phyloP scores from a whole-genome alignment of 2,329 filamentous ascomycete species.

The Xylariaceae sp. region DNA sequence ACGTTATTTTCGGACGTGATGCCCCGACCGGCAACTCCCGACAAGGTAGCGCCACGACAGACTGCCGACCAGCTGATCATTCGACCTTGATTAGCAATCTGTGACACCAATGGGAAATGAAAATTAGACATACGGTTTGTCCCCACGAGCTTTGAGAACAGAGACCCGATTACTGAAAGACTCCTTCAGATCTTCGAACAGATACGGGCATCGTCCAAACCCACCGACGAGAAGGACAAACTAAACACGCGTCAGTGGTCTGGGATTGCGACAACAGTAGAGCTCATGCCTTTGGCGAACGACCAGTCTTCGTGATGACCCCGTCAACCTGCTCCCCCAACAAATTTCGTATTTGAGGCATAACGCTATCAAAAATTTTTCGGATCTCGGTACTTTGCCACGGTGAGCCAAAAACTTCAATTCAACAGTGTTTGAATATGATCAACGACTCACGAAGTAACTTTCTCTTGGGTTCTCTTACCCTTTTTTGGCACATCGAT shows the following conservation, averaged over 20 bases:
- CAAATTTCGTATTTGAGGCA: slow-evolving; percentile 4
- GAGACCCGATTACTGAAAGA: background rate
- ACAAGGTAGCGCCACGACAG: slow-evolving; percentile 16
- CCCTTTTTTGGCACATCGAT: slow-evolving; percentile 5
- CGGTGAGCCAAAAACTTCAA: background rate
- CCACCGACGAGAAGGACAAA: slow-evolving; percentile 19
- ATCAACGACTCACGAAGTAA: slow-evolving; percentile 5
- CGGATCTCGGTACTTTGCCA: slow-evolving; percentile 5
- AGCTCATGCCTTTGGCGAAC: slow-evolving; percentile 5
- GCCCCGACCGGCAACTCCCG: background rate
- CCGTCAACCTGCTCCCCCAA: slow-evolving; percentile 8
- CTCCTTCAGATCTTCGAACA: slow-evolving; percentile 5
- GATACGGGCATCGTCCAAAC: slow-evolving; percentile 13
- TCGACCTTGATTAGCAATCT: background rate
- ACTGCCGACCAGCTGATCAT: slow-evolving; percentile 15
- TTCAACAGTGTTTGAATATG: background rate
- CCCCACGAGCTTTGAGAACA: slow-evolving; percentile 6
- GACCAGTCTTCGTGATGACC: background rate
- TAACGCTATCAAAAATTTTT: slow-evolving; percentile 8
- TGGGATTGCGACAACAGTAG: background rate
- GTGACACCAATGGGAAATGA: background rate
- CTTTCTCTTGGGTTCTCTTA: background rate
- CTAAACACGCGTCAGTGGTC: background rate
- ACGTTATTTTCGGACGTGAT: background rate
- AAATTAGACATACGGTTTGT: slow-evolving; percentile 8